Conservation (phyloP, 2,329 filamentous ascomycete genomes). For the Pseudogymnoascus sp. region DNA sequence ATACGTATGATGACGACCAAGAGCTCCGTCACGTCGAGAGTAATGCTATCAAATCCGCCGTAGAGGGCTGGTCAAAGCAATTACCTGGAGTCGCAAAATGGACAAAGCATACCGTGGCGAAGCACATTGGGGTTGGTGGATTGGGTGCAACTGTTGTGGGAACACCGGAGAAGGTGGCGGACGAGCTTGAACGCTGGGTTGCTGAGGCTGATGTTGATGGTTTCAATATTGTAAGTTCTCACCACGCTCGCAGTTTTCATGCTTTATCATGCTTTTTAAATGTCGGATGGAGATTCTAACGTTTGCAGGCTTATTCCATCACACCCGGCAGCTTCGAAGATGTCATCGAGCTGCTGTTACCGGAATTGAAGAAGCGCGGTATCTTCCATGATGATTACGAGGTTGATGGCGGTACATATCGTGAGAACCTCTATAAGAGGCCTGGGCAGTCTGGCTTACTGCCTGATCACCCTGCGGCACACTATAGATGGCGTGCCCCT, state of each 20-base stretch:
- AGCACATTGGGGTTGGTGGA: conserved; percentile 61
- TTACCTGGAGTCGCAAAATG: conserved; percentile 57
- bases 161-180: conserved; percentile 56
- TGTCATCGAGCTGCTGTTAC: conserved; percentile 57
- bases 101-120: conserved; percentile 63
- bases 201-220: conserved; percentile 63
- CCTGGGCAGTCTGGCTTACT: conserved; percentile 43
- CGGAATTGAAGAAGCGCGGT: conserved; percentile 53
- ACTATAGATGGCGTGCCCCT: conserved; percentile 1
- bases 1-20: conserved; percentile 54
- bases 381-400: conserved; percentile 47
- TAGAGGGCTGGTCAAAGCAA: conserved; percentile 49
- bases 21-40: conserved; percentile 46
- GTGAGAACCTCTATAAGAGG: conserved; percentile 52
- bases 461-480: conserved; percentile 36
- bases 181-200: conserved; percentile 60
- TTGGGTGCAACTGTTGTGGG: conserved; percentile 59
- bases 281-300: conserved; percentile 24
- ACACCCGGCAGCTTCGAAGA: conserved; percentile 63
- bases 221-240: conserved; percentile 58
- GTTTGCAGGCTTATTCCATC: conserved; percentile 44
- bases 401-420: conserved; percentile 50
- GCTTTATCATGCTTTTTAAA: conserved; percentile 18
- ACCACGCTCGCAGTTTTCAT: background rate
- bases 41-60: conserved; percentile 41